A percentile compares a stretch with the other conserved stretches of the same genome.
Evolutionary conservation across 495 filamentous ascomycete species (phyloP).

Genomic region (Neurospora hispaniola): DNA sequence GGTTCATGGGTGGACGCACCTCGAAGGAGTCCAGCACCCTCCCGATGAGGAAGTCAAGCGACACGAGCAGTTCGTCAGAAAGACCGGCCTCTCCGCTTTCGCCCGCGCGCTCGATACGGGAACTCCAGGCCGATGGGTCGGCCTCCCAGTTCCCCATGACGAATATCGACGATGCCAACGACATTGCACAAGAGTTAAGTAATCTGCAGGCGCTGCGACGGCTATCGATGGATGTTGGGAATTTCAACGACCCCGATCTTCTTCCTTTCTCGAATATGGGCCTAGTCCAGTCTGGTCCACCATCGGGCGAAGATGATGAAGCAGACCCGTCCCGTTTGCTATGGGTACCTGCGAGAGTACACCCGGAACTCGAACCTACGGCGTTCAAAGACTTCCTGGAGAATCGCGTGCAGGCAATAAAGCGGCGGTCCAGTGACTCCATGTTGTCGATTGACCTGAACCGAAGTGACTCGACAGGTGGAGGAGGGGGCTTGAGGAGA

Average conservation of each 20-base stretch:
- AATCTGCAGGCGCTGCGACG: slow-evolving; percentile 90
- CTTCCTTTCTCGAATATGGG: slow-evolving; percentile 62
- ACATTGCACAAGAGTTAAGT: slow-evolving; percentile 88
- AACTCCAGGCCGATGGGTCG: slow-evolving; percentile 50
- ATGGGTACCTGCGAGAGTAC: slow-evolving; percentile 91
- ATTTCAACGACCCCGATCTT: slow-evolving; percentile 83
- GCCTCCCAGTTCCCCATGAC: slow-evolving; percentile 73
- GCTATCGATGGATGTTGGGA: slow-evolving; percentile 97
- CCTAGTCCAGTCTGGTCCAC: slow-evolving; percentile 57
- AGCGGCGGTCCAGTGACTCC: slow-evolving; percentile 65
- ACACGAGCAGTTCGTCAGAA: slow-evolving; percentile 39
- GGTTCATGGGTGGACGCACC: slow-evolving; percentile 8
- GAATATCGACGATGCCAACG: slow-evolving; percentile 84
- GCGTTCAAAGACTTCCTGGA: slow-evolving; percentile 97
- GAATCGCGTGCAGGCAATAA: slow-evolving; percentile 79
- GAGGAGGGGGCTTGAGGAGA: slow-evolving; percentile 49
- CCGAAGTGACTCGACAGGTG: slow-evolving; percentile 40
- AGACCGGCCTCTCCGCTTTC: slow-evolving; percentile 43
- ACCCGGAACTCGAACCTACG: slow-evolving; percentile 89
- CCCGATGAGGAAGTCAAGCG: slow-evolving; percentile 33
- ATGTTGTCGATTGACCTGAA: slow-evolving; percentile 57
- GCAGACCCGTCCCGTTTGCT: slow-evolving; percentile 81
- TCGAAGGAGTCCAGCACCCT: slow-evolving; percentile 30
- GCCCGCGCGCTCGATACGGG: slow-evolving; percentile 48
- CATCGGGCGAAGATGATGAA: slow-evolving; percentile 67